These are phyloP conservation scores for Solanum corneliomulleri DNA, from an alignment of 257 asterid genomes.

Conservation along the genomic window DNA sequence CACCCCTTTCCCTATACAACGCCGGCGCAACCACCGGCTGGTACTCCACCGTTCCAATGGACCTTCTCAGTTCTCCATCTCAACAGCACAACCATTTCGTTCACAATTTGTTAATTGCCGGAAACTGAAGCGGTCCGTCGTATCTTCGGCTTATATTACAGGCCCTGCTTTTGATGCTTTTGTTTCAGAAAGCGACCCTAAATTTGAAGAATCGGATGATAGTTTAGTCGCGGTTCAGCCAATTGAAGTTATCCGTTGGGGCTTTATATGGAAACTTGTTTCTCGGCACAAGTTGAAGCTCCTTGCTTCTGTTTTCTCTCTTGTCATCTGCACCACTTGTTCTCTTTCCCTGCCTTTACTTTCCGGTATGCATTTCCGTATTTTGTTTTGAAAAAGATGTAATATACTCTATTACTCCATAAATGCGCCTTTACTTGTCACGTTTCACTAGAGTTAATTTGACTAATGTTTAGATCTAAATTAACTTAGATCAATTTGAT, in stretches of 20 bases:
- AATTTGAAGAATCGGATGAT: slow-evolving; percentile 25
- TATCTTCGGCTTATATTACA: slow-evolving; percentile 47
- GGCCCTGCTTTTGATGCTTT: slow-evolving; percentile 75
- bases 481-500: background rate
- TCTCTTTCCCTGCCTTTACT: slow-evolving; percentile 74
- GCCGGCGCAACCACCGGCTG: background rate
- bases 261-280: slow-evolving; percentile 59
- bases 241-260: slow-evolving; percentile 63
- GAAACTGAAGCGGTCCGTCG: background rate
- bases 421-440: background rate
- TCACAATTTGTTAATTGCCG: background rate
- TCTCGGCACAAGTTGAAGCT: slow-evolving; percentile 66
- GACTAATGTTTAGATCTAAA: background rate
- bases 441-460: background rate
- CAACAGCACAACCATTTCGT: background rate
- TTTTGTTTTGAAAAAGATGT: background rate
- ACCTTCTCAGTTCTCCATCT: background rate
- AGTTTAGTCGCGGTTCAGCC: slow-evolving; percentile 26
- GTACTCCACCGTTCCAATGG: background rate
- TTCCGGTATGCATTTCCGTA: slow-evolving; percentile 32
- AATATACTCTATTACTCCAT: background rate
- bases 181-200: slow-evolving; percentile 58
- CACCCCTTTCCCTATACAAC: background rate
- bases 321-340: slow-evolving; percentile 59
- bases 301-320: slow-evolving; percentile 40